These are phyloP conservation scores for Psilocybe cubensis DNA, from an alignment of 768 basidiomycete genomes.

Conservation along the genomic window DNA sequence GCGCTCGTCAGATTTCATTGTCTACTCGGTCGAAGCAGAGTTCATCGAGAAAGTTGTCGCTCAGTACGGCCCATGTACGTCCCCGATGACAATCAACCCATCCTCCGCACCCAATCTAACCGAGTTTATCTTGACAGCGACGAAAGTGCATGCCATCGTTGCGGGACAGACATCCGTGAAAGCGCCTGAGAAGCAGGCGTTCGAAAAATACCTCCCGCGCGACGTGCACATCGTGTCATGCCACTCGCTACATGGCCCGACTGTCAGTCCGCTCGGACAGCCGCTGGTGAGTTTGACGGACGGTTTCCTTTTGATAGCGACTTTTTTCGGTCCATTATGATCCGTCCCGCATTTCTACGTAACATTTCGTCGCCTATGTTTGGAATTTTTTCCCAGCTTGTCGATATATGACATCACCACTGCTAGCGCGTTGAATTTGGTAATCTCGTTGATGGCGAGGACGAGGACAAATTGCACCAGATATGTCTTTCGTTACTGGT, in stretches of 20 bases:
- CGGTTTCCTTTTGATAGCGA: too few species aligned
- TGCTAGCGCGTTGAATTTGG: too few species aligned
- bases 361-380: too few species aligned
- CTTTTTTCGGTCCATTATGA: background rate
- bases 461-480: too few species aligned
- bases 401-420: too few species aligned
- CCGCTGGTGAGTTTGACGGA: conserved; percentile 79
- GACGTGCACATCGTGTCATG: conserved; percentile 92
- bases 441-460: too few species aligned
- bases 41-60: conserved; percentile 80
- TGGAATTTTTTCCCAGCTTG: too few species aligned
- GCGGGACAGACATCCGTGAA: conserved; percentile 98
- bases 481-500: too few species aligned
- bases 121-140: conserved; percentile 54
- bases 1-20: conserved; percentile 87
- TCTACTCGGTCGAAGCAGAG: conserved; percentile 97
- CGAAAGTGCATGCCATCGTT: conserved; percentile 90
- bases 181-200: conserved; percentile 88
- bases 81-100: background rate
- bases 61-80: conserved; percentile 90
- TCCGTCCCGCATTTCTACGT: too few species aligned
- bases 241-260: conserved; percentile 94
- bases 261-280: conserved; percentile 85
- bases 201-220: conserved; percentile 82
- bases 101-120: background rate